Percentiles rank a stretch among this genome's conserved stretches.
Evolutionary conservation across 768 basidiomycete species (phyloP).

Genomic region (Amanita pallidorosea): DNA sequence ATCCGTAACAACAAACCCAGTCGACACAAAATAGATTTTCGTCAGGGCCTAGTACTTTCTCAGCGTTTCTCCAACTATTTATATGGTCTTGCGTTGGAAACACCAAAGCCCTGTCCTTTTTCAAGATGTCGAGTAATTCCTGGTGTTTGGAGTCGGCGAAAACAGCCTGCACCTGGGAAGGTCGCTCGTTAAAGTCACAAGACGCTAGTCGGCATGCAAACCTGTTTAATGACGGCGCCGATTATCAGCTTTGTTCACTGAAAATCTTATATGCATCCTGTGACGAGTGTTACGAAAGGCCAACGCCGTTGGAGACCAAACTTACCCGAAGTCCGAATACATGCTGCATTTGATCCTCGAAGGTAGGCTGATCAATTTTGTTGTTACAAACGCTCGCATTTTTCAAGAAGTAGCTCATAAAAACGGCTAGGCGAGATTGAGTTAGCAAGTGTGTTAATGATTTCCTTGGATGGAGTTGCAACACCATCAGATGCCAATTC

Average conservation of each 20-base stretch:
- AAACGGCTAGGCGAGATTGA: constrained; percentile 44
- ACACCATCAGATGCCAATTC: constrained; percentile 8
- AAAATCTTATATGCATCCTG: constrained; percentile 83
- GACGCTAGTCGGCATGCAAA: constrained; percentile 16
- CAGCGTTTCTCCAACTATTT: constrained; percentile 53
- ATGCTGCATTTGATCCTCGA: constrained; percentile 84
- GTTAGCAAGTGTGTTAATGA: constrained; percentile 15
- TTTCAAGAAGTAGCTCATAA: constrained; percentile 76
- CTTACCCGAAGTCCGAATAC: constrained; percentile 77
- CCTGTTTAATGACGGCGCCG: constrained; percentile 83
- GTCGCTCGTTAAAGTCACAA: neutral
- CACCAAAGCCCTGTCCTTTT: constrained; percentile 50
- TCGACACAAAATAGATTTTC: constrained; percentile 75
- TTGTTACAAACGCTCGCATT: constrained; percentile 88
- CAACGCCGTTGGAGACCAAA: neutral
- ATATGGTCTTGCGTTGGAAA: constrained; percentile 61
- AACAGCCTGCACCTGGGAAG: constrained; percentile 49
- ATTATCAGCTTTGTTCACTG: constrained; percentile 91
- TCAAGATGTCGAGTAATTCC: constrained; percentile 60
- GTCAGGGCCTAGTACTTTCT: constrained; percentile 63
- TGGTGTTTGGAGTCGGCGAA: constrained; percentile 62
- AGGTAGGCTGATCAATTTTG: constrained; percentile 76
- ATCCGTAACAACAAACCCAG: constrained; percentile 41
- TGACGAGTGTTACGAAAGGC: neutral
- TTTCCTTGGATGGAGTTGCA: constrained; percentile 12